phyloP scores from a whole-genome alignment of 1,284 basidiomycete species.

The Athelia sp. region DNA sequence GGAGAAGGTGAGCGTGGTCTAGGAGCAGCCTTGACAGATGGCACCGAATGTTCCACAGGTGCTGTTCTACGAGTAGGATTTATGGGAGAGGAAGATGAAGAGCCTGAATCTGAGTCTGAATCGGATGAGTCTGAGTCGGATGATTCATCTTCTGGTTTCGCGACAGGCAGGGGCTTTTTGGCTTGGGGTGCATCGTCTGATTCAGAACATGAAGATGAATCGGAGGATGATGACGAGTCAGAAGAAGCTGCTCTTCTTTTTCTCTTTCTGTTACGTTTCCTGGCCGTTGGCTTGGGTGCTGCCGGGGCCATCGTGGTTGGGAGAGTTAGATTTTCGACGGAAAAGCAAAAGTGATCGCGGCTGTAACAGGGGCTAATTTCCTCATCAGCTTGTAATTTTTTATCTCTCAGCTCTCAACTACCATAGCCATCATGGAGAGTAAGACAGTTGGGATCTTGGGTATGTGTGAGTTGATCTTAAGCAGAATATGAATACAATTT shows the following conservation, averaged over 20 bases:
- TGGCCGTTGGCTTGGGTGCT: conserved; percentile 23
- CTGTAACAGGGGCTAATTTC: conserved; percentile 3
- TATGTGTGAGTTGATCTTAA: conserved; percentile 46
- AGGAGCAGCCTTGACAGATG: conserved; percentile 1
- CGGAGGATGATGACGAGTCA: conserved; percentile 27
- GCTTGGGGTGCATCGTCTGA: not conserved
- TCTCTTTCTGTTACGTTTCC: conserved; percentile 47
- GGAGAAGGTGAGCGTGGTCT: conserved; percentile 37
- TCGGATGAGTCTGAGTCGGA: conserved; percentile 1
- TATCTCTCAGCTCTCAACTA: too few relatives aligned
- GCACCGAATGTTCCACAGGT: not conserved
- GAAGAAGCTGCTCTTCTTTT: conserved; percentile 44
- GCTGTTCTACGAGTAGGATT: conserved; percentile 11
- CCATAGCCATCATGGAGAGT: conserved; percentile 34
- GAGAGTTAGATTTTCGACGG: not conserved
- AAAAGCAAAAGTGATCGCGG: conserved; percentile 4
- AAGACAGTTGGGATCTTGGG: conserved; percentile 62
- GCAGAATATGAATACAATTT: not conserved
- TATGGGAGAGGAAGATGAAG: conserved; percentile 16
- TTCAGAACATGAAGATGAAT: conserved; percentile 16
- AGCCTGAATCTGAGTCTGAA: conserved; percentile 29
- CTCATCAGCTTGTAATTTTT: conserved; percentile 2
- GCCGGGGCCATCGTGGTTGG: conserved; percentile 19
- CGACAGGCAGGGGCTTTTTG: not conserved
- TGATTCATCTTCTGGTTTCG: not conserved